A percentile compares a stretch with the other conserved stretches of the same genome.
phyloP scores from a whole-genome alignment of 202 grass and related monocot genomes.

The Bolboschoenoplectus hybrid region DNA sequence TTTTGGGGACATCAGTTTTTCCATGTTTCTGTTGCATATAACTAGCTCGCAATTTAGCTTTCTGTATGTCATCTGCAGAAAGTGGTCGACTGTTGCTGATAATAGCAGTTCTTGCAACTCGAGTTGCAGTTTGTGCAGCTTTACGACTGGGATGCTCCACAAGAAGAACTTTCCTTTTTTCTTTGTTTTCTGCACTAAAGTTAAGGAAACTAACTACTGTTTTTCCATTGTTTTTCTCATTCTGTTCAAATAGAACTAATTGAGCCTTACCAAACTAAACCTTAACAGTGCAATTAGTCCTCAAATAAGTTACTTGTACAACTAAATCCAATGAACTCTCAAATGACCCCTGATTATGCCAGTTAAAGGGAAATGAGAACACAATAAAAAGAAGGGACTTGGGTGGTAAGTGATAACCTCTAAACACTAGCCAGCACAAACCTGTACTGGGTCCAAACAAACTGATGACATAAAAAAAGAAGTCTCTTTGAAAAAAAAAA shows the following conservation, averaged over 20 bases:
- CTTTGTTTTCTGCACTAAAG: conserved; percentile 76
- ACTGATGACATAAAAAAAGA: not conserved
- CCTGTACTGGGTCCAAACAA: not conserved
- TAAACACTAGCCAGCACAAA: not conserved
- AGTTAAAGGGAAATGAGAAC: not conserved
- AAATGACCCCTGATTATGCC: not conserved
- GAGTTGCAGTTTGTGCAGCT: conserved; percentile 52
- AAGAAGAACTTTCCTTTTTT: conserved; percentile 81
- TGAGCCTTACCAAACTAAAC: not conserved
- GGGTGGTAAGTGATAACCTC: not conserved
- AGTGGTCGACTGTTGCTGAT: conserved; percentile 76
- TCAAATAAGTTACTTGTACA: not conserved
- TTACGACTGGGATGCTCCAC: conserved; percentile 81
- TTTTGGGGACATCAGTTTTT: conserved; percentile 56
- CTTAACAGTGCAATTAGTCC: not conserved
- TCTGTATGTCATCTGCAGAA: conserved; percentile 98
- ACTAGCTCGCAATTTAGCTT: conserved; percentile 95
- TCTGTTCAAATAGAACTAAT: not conserved
- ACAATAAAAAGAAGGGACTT: not conserved
- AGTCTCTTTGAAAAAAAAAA: not conserved
- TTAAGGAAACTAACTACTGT: conserved; percentile 55
- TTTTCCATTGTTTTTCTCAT: not conserved
- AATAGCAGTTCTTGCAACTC: conserved; percentile 50
- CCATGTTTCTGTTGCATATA: conserved; percentile 94
- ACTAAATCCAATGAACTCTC: not conserved